Conservation (phyloP, 1,284 basidiomycete species). For the Cerioporus squamosus region DNA sequence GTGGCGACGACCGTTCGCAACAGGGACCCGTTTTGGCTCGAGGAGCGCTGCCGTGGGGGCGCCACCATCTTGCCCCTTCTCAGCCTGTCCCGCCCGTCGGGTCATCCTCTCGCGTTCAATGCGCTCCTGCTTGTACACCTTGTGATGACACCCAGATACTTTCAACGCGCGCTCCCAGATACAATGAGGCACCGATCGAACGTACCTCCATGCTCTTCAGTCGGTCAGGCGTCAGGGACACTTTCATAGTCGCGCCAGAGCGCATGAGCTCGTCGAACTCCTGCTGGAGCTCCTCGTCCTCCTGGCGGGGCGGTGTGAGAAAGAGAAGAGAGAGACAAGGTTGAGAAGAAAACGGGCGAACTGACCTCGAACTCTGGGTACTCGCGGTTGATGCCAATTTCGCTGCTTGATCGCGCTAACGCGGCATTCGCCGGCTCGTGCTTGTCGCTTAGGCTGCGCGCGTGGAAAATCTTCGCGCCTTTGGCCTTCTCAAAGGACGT, state of each 20-base stretch:
- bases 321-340: constrained; percentile 3
- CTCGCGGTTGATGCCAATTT: constrained; percentile 29
- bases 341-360: constrained; percentile 13
- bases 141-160: neutral
- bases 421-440: constrained; percentile 26
- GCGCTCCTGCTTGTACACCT: constrained; percentile 35
- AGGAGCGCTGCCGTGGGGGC: neutral
- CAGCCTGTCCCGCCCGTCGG: constrained; percentile 15
- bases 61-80: constrained; percentile 19
- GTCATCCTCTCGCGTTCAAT: constrained; percentile 33
- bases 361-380: constrained; percentile 30
- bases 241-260: constrained; percentile 89
- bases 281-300: constrained; percentile 62
- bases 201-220: constrained; percentile 88
- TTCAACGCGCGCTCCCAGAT: constrained; percentile 1
- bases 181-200: constrained; percentile 24
- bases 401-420: constrained; percentile 38
- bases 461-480: constrained; percentile 60
- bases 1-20: constrained; percentile 42
- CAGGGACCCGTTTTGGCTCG: constrained; percentile 8
- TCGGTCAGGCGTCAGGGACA: constrained; percentile 92
- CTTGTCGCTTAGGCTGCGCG: constrained; percentile 37
- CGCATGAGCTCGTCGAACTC: constrained; percentile 93
- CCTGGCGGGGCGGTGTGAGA: constrained; percentile 26
- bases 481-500: constrained; percentile 64